These are phyloP conservation scores for Dendrocalamus latiflorus DNA, from an alignment of 202 grass and related monocot genomes.

Conservation along the genomic window DNA sequence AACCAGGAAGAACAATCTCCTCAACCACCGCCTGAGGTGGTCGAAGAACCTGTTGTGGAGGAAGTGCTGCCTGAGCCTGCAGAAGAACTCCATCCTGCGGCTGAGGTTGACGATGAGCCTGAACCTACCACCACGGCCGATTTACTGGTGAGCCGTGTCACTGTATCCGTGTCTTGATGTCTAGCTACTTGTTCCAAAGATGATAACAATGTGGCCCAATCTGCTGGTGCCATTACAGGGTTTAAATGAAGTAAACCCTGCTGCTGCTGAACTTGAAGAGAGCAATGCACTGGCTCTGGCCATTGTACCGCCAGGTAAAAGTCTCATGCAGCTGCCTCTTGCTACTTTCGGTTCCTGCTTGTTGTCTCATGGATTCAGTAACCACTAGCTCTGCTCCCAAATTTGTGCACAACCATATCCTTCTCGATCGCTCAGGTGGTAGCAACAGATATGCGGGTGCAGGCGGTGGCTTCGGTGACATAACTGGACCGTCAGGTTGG, in stretches of 20 bases:
- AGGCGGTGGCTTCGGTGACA: neutral
- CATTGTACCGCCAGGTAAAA: constrained; percentile 54
- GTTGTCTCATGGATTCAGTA: neutral
- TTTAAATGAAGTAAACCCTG: constrained; percentile 50
- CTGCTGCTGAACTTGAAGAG: constrained; percentile 57
- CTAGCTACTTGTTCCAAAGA: neutral
- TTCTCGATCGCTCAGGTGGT: constrained; percentile 10
- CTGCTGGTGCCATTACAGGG: constrained; percentile 32
- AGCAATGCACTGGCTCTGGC: constrained; percentile 77
- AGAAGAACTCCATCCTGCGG: constrained; percentile 14
- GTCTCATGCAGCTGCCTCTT: neutral
- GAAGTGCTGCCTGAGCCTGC: constrained; percentile 5
- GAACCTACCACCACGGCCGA: constrained; percentile 33
- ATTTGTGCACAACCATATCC: neutral
- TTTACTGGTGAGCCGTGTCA: constrained; percentile 20
- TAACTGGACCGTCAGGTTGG: constrained; percentile 58
- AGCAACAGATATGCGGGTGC: constrained; percentile 6
- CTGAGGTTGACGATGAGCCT: neutral
- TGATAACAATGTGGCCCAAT: neutral
- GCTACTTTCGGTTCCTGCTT: neutral
- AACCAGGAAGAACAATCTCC: constrained; percentile 44
- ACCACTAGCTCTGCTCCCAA: neutral
- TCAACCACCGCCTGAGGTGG: neutral
- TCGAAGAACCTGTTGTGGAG: constrained; percentile 37
- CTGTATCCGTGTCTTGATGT: neutral